These are phyloP conservation scores for Yamadazyma nakazawae DNA, from an alignment of 805 yeast species.

Conservation along the genomic window DNA sequence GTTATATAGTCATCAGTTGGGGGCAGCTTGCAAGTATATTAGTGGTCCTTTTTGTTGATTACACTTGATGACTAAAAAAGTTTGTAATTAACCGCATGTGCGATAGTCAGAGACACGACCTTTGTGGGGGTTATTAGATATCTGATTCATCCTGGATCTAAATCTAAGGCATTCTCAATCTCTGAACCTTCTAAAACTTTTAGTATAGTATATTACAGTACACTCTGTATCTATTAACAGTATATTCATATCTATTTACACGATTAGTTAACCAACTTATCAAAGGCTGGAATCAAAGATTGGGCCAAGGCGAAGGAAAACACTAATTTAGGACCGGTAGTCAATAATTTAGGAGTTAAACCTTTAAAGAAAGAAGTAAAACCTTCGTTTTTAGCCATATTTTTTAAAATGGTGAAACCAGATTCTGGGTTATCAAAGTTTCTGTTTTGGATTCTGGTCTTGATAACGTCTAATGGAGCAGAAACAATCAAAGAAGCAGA, in stretches of 20 bases:
- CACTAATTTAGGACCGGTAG: slow-evolving; percentile 97
- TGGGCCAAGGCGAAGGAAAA: slow-evolving; percentile 98
- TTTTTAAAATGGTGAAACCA: slow-evolving; percentile 88
- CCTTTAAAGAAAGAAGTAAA: slow-evolving; percentile 91
- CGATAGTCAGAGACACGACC: slow-evolving; percentile 1
- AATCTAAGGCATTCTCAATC: no score
- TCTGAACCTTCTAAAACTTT: neutral
- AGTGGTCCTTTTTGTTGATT: neutral
- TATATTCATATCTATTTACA: slow-evolving; percentile 5
- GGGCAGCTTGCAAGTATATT: no score
- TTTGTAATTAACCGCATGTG: neutral
- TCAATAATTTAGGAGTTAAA: slow-evolving; percentile 89
- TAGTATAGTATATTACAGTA: neutral
- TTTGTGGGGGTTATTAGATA: no score
- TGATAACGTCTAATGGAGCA: slow-evolving; percentile 97
- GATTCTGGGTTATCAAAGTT: slow-evolving; percentile 94
- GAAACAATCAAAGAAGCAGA: slow-evolving; percentile 93
- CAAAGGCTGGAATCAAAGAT: slow-evolving; percentile 94
- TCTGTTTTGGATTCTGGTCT: slow-evolving; percentile 96
- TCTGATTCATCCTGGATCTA: no score
- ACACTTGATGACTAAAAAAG: neutral
- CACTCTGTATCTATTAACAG: neutral
- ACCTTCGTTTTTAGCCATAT: slow-evolving; percentile 92
- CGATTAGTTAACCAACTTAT: slow-evolving; percentile 50
- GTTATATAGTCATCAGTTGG: neutral